Percentiles rank a stretch among this genome's conserved stretches.
These are phyloP conservation scores for Ananas comosus DNA, from an alignment of 176 grass and related monocot genomes.

Conservation along the genomic window DNA sequence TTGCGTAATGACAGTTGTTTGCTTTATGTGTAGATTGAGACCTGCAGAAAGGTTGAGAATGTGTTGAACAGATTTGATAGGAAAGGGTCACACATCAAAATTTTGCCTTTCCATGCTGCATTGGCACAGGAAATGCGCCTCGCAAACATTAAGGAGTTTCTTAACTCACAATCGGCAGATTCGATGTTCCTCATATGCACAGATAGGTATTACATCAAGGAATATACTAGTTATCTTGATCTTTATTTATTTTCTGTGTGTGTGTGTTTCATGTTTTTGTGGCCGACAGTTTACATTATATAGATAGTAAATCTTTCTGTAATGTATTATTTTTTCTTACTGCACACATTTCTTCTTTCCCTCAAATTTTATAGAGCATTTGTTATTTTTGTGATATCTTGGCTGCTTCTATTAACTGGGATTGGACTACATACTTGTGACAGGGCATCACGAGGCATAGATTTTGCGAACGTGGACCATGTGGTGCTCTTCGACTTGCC, in stretches of 20 bases:
- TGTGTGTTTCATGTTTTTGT: no score
- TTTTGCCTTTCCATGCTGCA: slow-evolving; percentile 77
- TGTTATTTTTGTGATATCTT: neutral
- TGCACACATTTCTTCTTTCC: no score
- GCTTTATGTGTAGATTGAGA: slow-evolving; percentile 58
- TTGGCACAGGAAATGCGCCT: slow-evolving; percentile 59
- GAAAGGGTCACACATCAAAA: slow-evolving; percentile 60
- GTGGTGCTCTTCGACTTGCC: slow-evolving; percentile 90
- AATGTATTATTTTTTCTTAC: no score
- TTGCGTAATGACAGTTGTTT: neutral
- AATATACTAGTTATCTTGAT: neutral
- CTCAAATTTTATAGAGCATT: neutral
- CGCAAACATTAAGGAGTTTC: slow-evolving; percentile 68
- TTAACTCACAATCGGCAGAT: slow-evolving; percentile 40
- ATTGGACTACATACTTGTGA: neutral
- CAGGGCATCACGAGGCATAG: slow-evolving; percentile 80
- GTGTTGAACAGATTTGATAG: slow-evolving; percentile 59
- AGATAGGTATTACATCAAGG: slow-evolving; percentile 38
- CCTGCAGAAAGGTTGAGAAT: slow-evolving; percentile 90
- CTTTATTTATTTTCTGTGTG: no score
- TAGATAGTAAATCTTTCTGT: no score
- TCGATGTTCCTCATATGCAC: slow-evolving; percentile 89
- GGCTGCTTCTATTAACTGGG: neutral
- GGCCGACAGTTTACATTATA: no score
- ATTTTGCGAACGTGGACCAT: slow-evolving; percentile 72